Evolutionary conservation across 441 rosid genomes (phyloP).

Genomic region (Brassica balearica): DNA sequence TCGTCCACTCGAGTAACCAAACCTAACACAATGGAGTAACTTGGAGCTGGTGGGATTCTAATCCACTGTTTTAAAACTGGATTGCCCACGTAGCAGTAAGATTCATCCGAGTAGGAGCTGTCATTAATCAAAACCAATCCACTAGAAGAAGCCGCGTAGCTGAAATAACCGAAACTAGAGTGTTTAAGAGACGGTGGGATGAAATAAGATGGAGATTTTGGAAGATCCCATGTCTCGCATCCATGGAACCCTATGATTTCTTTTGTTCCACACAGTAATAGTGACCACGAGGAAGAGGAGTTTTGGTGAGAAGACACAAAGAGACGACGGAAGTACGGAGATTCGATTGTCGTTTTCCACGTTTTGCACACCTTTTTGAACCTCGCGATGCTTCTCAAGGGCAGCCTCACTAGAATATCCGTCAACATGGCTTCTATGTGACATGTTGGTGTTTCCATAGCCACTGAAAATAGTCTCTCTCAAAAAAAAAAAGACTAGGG

Average conservation of each 20-base stretch:
- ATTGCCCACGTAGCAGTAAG: neutral
- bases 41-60: neutral
- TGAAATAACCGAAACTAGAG: neutral
- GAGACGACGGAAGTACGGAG: constrained; percentile 10
- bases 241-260: neutral
- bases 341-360: constrained; percentile 5
- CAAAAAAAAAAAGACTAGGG: neutral
- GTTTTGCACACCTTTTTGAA: constrained; percentile 10
- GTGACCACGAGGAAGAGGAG: neutral
- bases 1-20: neutral
- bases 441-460: neutral
- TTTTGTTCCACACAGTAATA: neutral
- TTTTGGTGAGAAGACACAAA: neutral
- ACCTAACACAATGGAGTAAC: neutral
- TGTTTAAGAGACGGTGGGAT: neutral
- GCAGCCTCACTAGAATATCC: constrained; percentile 10
- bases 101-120: no score
- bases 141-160: neutral
- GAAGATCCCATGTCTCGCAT: constrained; percentile 24
- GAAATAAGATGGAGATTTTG: neutral
- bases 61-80: neutral
- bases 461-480: neutral
- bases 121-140: neutral
- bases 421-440: neutral
- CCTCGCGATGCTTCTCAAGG: constrained; percentile 16